Percentiles rank a stretch among this genome's conserved stretches.
phyloP scores from a whole-genome alignment of 495 filamentous ascomycete genomes.

The Pyrenula aspistea region DNA sequence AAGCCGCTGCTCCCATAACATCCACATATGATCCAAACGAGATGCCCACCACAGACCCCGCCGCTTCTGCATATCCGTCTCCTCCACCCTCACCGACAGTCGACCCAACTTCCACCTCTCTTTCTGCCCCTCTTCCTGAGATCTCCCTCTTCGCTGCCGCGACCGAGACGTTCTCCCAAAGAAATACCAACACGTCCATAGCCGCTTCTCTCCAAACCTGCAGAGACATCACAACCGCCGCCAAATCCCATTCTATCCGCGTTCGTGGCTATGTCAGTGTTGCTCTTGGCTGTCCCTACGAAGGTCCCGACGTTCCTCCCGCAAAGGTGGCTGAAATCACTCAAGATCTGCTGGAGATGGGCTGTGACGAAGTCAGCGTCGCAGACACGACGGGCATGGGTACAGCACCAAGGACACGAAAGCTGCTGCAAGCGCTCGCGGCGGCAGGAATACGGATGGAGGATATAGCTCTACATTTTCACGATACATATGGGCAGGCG shows the following conservation, averaged over 20 bases:
- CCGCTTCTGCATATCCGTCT: neutral
- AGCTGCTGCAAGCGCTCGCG: slow-evolving; percentile 56
- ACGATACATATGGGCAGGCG: slow-evolving; percentile 94
- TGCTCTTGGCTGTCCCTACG: slow-evolving; percentile 87
- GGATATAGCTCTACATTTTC: slow-evolving; percentile 87
- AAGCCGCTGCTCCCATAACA: slow-evolving; percentile 24
- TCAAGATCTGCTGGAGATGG: slow-evolving; percentile 77
- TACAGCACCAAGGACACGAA: slow-evolving; percentile 66
- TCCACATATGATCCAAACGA: slow-evolving; percentile 26
- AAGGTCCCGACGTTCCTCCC: slow-evolving; percentile 72
- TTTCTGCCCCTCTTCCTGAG: slow-evolving; percentile 42
- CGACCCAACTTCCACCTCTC: slow-evolving; percentile 8
- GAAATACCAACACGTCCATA: slow-evolving; percentile 86
- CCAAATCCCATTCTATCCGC: slow-evolving; percentile 56
- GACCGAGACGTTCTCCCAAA: slow-evolving; percentile 80
- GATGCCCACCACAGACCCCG: slow-evolving; percentile 18
- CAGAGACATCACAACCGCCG: slow-evolving; percentile 58
- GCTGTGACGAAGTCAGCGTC: slow-evolving; percentile 85
- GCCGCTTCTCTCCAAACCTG: slow-evolving; percentile 69
- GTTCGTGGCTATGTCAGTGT: slow-evolving; percentile 94
- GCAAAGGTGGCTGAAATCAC: slow-evolving; percentile 74
- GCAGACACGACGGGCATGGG: slow-evolving; percentile 97
- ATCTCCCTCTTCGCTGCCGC: slow-evolving; percentile 88
- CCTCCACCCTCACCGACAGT: neutral
- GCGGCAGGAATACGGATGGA: slow-evolving; percentile 66